Conservation (phyloP, 1,284 basidiomycete genomes). For the Termitomyces sp. region DNA sequence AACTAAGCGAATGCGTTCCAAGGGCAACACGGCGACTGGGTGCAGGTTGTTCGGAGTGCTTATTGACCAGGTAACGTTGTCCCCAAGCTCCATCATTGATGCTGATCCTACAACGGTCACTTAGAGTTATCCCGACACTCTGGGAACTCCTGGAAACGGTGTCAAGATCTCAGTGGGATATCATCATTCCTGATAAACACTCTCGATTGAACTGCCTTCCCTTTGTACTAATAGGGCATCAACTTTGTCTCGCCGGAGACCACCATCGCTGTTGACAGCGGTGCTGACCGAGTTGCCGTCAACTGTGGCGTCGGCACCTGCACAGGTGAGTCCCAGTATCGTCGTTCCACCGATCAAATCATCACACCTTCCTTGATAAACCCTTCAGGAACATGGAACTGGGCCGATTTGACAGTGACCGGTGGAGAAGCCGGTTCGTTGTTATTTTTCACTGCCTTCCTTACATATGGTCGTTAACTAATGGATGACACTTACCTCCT, state of each 20-base stretch:
- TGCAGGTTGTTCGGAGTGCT: conserved; percentile 38
- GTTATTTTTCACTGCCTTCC: background rate
- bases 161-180: conserved; percentile 28
- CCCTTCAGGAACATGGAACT: conserved; percentile 44
- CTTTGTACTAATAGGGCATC: conserved; percentile 26
- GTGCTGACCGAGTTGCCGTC: conserved; percentile 34
- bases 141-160: conserved; percentile 46
- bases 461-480: background rate
- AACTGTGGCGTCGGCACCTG: conserved; percentile 44
- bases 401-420: conserved; percentile 39
- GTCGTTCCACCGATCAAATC: background rate
- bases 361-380: background rate
- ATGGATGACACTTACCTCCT: background rate
- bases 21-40: conserved; percentile 38
- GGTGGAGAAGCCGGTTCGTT: conserved; percentile 36
- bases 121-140: conserved; percentile 42
- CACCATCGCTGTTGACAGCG: conserved; percentile 29
- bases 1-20: conserved; percentile 10
- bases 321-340: conserved; percentile 25
- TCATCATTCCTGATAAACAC: background rate
- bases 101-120: conserved; percentile 9
- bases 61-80: conserved; percentile 31
- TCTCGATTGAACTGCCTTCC: conserved; percentile 5
- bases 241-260: conserved; percentile 33
- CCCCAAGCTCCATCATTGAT: background rate